A percentile compares a stretch with the other conserved stretches of the same genome.
Evolutionary conservation across 176 grass and related monocot genomes (phyloP).

Genomic region (Elaeis guineensis): DNA sequence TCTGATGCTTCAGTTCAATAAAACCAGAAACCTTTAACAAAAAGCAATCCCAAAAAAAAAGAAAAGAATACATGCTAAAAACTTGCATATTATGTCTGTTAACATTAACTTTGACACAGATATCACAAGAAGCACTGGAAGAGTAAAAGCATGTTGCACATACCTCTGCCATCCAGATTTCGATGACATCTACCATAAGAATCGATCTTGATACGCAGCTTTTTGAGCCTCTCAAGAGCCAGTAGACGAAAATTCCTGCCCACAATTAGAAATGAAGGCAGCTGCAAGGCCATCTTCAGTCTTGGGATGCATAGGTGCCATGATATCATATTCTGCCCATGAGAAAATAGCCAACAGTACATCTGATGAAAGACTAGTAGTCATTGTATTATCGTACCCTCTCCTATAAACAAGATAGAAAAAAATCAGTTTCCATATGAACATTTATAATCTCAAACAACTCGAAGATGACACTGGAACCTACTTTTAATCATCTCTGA

Average conservation of each 20-base stretch:
- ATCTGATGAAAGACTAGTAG: constrained; percentile 88
- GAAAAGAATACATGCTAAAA: too few species aligned
- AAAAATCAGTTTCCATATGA: too few species aligned
- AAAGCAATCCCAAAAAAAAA: too few species aligned
- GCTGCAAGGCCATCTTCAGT: constrained; percentile 72
- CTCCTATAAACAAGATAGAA: constrained; percentile 33
- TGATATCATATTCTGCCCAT: constrained; percentile 94
- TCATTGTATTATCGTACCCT: constrained; percentile 90
- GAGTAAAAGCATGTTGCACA: neutral
- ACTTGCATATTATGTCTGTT: too few species aligned
- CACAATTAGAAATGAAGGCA: constrained; percentile 98
- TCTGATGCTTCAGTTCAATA: too few species aligned
- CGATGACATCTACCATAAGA: constrained; percentile 94
- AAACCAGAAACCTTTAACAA: too few species aligned
- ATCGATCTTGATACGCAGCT: constrained; percentile 71
- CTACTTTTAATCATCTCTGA: too few species aligned
- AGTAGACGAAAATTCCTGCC: constrained; percentile 85
- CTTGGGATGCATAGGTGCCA: constrained; percentile 68
- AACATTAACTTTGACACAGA: too few species aligned
- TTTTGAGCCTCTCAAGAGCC: constrained; percentile 78
- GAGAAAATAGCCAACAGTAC: constrained; percentile 97
- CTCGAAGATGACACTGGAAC: too few species aligned
- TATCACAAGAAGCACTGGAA: neutral
- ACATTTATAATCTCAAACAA: too few species aligned
- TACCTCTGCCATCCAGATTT: constrained; percentile 85